Evolutionary conservation across 352 stramenopile species (phyloP).

Genomic region (Phytophthora citrophthora): DNA sequence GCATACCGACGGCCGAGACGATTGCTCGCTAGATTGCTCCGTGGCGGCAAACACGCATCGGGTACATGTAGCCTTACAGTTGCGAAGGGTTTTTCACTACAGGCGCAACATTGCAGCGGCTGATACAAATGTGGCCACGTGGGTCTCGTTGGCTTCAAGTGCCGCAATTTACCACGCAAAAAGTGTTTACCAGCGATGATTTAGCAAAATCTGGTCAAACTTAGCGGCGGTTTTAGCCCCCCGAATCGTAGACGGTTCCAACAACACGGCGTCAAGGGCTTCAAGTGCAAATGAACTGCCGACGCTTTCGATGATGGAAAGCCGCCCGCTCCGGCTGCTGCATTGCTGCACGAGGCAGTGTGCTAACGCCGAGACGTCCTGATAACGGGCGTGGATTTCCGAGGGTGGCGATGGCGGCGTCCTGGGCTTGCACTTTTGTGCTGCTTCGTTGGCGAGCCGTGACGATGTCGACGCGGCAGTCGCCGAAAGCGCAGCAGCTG

Average conservation of each 20-base stretch:
- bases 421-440: not conserved
- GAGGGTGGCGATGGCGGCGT: slow-evolving; percentile 4
- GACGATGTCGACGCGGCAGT: slow-evolving; percentile 30
- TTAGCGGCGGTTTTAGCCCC: slow-evolving; percentile 10
- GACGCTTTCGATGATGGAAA: slow-evolving; percentile 19
- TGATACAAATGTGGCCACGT: not conserved
- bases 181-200: slow-evolving; percentile 17
- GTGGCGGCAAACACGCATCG: no score
- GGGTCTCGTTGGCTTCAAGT: not conserved
- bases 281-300: not conserved
- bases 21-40: not conserved
- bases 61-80: no score
- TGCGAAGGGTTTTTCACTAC: no score
- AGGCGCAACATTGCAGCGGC: not conserved
- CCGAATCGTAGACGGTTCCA: slow-evolving; percentile 15
- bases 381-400: slow-evolving; percentile 26
- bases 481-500: slow-evolving; percentile 22
- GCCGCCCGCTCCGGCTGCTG: slow-evolving; percentile 4
- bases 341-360: slow-evolving; percentile 3
- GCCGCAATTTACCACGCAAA: slow-evolving; percentile 1
- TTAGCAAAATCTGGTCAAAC: slow-evolving; percentile 30
- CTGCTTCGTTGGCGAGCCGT: slow-evolving; percentile 13
- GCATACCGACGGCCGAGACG: not conserved
- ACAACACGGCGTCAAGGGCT: not conserved
- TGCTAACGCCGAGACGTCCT: slow-evolving; percentile 9